Evolutionary conservation across 2,329 filamentous ascomycete genomes (phyloP).

Genomic region (Paraphaeosphaeria minitans): DNA sequence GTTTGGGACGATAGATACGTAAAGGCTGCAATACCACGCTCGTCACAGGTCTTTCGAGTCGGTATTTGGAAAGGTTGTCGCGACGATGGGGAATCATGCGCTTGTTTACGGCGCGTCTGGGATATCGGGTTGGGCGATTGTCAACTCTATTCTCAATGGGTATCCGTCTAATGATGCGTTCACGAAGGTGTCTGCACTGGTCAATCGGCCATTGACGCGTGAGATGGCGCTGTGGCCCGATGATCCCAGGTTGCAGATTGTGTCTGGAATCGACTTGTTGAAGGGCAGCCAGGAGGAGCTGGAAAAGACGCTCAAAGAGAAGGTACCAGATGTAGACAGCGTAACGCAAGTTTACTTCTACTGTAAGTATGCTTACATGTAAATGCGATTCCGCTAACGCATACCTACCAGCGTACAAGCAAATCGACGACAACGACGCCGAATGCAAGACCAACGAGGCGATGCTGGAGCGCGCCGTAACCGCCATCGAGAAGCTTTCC

Average conservation of each 20-base stretch:
- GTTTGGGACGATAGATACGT: not conserved
- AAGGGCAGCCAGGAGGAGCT: conserved; percentile 40
- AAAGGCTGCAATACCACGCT: not conserved
- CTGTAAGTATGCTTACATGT: conserved; percentile 22
- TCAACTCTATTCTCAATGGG: conserved; percentile 54
- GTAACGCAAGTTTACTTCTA: conserved; percentile 52
- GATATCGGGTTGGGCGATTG: conserved; percentile 58
- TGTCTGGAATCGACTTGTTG: conserved; percentile 50
- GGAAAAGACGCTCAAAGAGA: conserved; percentile 41
- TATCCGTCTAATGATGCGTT: conserved; percentile 54
- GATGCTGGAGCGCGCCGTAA: conserved; percentile 47
- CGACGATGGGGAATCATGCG: conserved; percentile 37
- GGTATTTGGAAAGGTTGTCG: not conserved
- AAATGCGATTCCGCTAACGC: not conserved
- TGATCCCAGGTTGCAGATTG: conserved; percentile 43
- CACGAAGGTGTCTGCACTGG: conserved; percentile 54
- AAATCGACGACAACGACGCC: conserved; percentile 31
- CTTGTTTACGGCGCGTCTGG: conserved; percentile 53
- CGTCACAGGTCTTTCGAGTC: not conserved
- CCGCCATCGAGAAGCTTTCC: conserved; percentile 37
- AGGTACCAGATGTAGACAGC: conserved; percentile 42
- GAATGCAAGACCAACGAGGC: conserved; percentile 45
- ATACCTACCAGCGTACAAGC: conserved; percentile 35
- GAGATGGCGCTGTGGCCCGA: conserved; percentile 46
- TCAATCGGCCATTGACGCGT: conserved; percentile 50